These are phyloP conservation scores for Colletotrichum spinosum DNA, from an alignment of 2,329 filamentous ascomycete genomes.

Conservation along the genomic window DNA sequence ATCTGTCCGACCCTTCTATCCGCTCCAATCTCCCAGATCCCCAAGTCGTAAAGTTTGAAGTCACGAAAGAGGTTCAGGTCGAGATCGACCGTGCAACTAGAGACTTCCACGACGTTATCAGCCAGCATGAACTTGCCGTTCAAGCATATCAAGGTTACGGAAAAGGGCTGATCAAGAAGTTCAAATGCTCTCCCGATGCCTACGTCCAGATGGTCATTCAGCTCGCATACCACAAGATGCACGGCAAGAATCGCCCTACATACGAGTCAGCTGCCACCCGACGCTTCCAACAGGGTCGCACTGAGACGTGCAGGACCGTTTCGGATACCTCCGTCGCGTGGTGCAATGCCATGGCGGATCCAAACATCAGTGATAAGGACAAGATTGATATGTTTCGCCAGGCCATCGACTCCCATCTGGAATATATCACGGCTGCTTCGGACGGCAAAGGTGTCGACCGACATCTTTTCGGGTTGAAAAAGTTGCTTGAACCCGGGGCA, in stretches of 20 bases:
- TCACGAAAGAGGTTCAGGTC: slow-evolving; percentile 77
- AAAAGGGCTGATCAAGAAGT: slow-evolving; percentile 99
- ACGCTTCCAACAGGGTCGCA: slow-evolving; percentile 95
- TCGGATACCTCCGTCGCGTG: slow-evolving; percentile 93
- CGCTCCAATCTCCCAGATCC: slow-evolving; percentile 90
- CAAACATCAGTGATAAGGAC: slow-evolving; percentile 70
- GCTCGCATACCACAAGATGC: slow-evolving; percentile 98
- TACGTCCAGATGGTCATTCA: slow-evolving; percentile 99
- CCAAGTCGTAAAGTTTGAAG: slow-evolving; percentile 78
- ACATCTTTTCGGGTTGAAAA: slow-evolving; percentile 97
- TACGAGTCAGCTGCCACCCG: slow-evolving; percentile 97
- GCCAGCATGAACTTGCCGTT: slow-evolving; percentile 89
- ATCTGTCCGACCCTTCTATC: slow-evolving; percentile 81
- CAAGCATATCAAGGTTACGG: slow-evolving; percentile 98
- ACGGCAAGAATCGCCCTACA: slow-evolving; percentile 95
- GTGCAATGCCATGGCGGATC: slow-evolving; percentile 87
- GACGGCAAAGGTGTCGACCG: slow-evolving; percentile 95
- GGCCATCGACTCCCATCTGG: slow-evolving; percentile 83
- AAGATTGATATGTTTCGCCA: slow-evolving; percentile 82
- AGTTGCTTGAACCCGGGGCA: slow-evolving; percentile 83
- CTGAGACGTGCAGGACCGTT: slow-evolving; percentile 93
- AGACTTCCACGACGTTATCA: slow-evolving; percentile 86
- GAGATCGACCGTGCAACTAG: slow-evolving; percentile 83
- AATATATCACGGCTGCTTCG: slow-evolving; percentile 90
- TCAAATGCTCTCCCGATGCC: slow-evolving; percentile 97